These are phyloP conservation scores for Metschnikowia baotianmanensis DNA, from an alignment of 805 yeast species.

Conservation along the genomic window DNA sequence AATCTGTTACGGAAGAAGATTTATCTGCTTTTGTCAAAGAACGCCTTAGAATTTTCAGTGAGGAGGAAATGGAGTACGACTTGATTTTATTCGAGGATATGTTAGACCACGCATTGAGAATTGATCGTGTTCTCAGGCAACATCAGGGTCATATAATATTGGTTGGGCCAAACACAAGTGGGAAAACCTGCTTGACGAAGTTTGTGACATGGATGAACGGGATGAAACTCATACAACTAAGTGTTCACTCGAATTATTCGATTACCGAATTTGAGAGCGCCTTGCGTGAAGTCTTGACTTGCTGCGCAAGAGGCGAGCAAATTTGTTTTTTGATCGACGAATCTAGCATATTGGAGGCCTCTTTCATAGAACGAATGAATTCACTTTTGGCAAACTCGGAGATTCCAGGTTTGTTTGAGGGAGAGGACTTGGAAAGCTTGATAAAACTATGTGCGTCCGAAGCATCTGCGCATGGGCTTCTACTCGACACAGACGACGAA, in stretches of 20 bases:
- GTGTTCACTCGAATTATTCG: constrained; percentile 51
- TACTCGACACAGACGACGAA: constrained; percentile 68
- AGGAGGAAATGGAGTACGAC: constrained; percentile 66
- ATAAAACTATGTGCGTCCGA: constrained; percentile 55
- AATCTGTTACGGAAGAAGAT: constrained; percentile 48
- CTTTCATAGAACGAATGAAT: constrained; percentile 89
- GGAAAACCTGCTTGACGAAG: constrained; percentile 69
- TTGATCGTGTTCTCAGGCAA: constrained; percentile 79
- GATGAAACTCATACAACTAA: constrained; percentile 54
- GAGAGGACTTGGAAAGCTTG: constrained; percentile 58
- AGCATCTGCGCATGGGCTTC: constrained; percentile 56
- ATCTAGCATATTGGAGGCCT: constrained; percentile 67
- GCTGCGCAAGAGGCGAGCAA: constrained; percentile 52
- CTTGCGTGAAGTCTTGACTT: constrained; percentile 50
- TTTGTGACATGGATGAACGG: constrained; percentile 96
- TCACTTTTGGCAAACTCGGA: constrained; percentile 92
- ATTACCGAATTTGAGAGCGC: constrained; percentile 66
- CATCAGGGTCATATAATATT: constrained; percentile 88
- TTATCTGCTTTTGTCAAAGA: constrained; percentile 57
- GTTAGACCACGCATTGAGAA: constrained; percentile 69
- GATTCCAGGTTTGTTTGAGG: constrained; percentile 83
- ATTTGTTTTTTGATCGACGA: constrained; percentile 79
- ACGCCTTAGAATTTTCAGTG: constrained; percentile 67
- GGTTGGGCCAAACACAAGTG: constrained; percentile 80
- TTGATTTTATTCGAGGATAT: constrained; percentile 67